Evolutionary conservation across 148 eudicot genomes (phyloP).

Genomic region (Heliosperma pusillum): DNA sequence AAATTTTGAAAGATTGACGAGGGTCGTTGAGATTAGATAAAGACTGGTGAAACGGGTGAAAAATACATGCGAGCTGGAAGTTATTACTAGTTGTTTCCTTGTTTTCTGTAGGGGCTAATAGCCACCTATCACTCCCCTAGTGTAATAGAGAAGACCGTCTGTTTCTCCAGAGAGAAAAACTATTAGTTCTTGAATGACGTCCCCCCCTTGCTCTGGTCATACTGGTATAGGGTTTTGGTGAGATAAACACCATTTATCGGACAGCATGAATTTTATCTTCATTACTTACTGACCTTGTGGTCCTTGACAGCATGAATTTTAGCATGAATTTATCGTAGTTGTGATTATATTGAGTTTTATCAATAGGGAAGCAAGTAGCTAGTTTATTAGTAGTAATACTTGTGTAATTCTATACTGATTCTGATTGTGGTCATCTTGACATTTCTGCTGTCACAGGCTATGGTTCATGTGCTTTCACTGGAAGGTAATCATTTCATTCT

Average conservation of each 20-base stretch:
- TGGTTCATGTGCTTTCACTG: slow-evolving; percentile 74
- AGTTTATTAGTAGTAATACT: background rate
- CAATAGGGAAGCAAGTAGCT: too few species aligned
- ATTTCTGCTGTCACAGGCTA: slow-evolving; percentile 51
- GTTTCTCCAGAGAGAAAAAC: background rate
- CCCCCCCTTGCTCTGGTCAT: background rate
- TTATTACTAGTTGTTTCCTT: background rate
- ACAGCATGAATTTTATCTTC: background rate
- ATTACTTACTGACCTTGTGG: too few species aligned
- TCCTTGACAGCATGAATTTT: background rate
- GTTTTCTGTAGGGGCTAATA: background rate
- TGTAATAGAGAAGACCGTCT: background rate
- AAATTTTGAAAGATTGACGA: background rate
- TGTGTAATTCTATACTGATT: background rate
- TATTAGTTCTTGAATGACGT: background rate
- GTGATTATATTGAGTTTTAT: background rate
- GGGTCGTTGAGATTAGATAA: background rate
- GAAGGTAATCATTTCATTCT: slow-evolving; percentile 49
- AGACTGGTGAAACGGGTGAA: background rate
- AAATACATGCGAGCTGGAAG: background rate
- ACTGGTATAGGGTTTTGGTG: too few species aligned
- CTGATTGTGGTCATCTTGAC: slow-evolving; percentile 20
- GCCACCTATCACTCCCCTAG: background rate
- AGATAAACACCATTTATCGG: too few species aligned
- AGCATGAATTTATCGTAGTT: background rate